phyloP scores from a whole-genome alignment of 176 grass and related monocot species.

The Tuctoria greenei region DNA sequence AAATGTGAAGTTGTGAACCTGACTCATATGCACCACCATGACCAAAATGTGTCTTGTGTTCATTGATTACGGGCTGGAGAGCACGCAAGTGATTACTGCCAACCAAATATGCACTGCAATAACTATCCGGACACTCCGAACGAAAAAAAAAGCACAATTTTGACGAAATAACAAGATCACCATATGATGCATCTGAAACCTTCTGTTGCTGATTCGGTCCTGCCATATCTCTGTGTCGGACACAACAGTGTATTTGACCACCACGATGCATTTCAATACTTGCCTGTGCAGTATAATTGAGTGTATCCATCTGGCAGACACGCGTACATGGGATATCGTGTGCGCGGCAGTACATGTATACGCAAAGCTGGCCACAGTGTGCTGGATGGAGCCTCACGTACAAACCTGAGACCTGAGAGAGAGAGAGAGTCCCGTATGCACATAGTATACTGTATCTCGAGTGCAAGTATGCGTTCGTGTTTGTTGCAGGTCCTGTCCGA shows the following conservation, averaged over 20 bases:
- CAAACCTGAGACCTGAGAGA: neutral
- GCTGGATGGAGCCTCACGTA: conserved; percentile 11
- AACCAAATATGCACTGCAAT: neutral
- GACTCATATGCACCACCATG: too few relatives aligned
- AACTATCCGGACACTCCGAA: neutral
- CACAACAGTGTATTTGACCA: conserved; percentile 19
- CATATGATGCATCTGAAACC: neutral
- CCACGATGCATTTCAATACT: neutral
- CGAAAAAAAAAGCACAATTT: too few relatives aligned
- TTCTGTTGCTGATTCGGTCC: conserved; percentile 2
- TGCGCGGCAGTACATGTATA: neutral
- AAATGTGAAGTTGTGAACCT: too few relatives aligned
- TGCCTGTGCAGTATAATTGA: neutral
- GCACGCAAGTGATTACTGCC: neutral
- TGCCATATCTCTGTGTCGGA: conserved; percentile 1
- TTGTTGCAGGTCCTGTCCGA: conserved; percentile 35
- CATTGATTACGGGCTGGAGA: too few relatives aligned
- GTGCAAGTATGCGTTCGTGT: neutral
- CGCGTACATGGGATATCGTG: conserved; percentile 10
- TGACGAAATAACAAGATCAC: neutral
- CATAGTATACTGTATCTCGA: neutral
- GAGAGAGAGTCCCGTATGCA: neutral
- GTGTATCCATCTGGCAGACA: neutral
- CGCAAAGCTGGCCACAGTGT: conserved; percentile 6
- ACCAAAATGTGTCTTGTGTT: too few relatives aligned